These are phyloP conservation scores for Antitrichia curtipendula DNA, from an alignment of 225 moss, liverwort and hornwort species.

Conservation along the genomic window DNA sequence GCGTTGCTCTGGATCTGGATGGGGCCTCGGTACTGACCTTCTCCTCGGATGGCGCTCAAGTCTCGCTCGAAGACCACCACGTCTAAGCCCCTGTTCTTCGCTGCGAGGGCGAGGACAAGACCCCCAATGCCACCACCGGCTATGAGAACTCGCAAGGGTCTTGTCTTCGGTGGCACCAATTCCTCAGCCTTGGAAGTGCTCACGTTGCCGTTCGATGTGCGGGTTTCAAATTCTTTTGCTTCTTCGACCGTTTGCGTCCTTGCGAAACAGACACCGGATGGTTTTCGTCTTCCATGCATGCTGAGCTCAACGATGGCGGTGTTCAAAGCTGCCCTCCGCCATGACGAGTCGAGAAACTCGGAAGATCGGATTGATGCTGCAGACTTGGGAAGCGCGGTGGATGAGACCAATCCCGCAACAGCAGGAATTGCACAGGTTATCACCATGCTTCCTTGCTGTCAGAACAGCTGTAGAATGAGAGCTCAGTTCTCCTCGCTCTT, in stretches of 20 bases:
- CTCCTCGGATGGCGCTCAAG: constrained; percentile 85
- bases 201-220: not conserved
- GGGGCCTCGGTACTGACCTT: constrained; percentile 93
- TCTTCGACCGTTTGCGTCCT: constrained; percentile 41
- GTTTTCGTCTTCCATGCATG: not conserved
- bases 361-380: not conserved
- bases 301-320: not conserved
- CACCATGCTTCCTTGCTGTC: constrained; percentile 10
- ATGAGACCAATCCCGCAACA: constrained; percentile 19
- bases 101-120: constrained; percentile 76
- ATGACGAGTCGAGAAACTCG: constrained; percentile 11
- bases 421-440: constrained; percentile 10
- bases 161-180: not conserved
- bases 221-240: not conserved
- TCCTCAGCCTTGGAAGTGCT: constrained; percentile 2
- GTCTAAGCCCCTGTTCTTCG: constrained; percentile 75
- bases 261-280: constrained; percentile 1
- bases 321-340: constrained; percentile 23
- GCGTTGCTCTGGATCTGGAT: constrained; percentile 98
- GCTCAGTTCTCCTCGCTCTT: not conserved
- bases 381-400: not conserved
- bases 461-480: not conserved
- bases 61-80: constrained; percentile 89
- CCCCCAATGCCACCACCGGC: constrained; percentile 98
- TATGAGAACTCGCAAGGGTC: constrained; percentile 43